Percentiles rank a stretch among this genome's conserved stretches.
Evolutionary conservation across 2,329 filamentous ascomycete genomes (phyloP).

Genomic region (Xylaria hypoxylon): DNA sequence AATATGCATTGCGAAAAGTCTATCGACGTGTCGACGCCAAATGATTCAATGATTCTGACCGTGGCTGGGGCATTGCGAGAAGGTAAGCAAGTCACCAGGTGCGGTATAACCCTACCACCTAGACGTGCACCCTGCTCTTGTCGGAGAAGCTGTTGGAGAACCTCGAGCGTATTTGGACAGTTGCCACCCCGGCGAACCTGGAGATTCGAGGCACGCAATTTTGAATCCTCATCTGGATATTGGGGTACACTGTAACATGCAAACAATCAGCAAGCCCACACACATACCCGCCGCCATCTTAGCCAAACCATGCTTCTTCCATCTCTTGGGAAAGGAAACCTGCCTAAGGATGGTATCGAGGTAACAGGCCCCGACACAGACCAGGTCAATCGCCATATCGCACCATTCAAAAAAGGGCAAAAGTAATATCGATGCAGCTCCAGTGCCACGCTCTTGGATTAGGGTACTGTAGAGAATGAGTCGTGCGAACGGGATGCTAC

Average conservation of each 20-base stretch:
- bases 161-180: constrained; percentile 76
- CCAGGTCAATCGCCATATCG: constrained; percentile 64
- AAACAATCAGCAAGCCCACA: constrained; percentile 32
- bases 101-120: constrained; percentile 49
- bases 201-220: constrained; percentile 73
- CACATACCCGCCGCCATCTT: too few relatives aligned
- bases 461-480: constrained; percentile 2
- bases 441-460: constrained; percentile 30
- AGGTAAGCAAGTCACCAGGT: constrained; percentile 68
- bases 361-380: constrained; percentile 76
- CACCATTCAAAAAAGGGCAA: constrained; percentile 15
- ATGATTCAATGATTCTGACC: constrained; percentile 64
- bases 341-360: constrained; percentile 77
- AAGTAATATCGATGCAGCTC: constrained; percentile 12
- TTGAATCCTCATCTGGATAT: constrained; percentile 78
- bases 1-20: constrained; percentile 69
- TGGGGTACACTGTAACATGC: constrained; percentile 66
- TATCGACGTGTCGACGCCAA: constrained; percentile 58
- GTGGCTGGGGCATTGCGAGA: constrained; percentile 62
- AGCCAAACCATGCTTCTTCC: background rate
- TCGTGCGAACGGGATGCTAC: constrained; percentile 9
- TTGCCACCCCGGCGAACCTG: constrained; percentile 76
- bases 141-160: constrained; percentile 71
- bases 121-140: constrained; percentile 31
- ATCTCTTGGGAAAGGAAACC: constrained; percentile 44